A percentile compares a stretch with the other conserved stretches of the same genome.
phyloP scores from a whole-genome alignment of 768 basidiomycete genomes.

The Pleurotus salmoneostramineus region DNA sequence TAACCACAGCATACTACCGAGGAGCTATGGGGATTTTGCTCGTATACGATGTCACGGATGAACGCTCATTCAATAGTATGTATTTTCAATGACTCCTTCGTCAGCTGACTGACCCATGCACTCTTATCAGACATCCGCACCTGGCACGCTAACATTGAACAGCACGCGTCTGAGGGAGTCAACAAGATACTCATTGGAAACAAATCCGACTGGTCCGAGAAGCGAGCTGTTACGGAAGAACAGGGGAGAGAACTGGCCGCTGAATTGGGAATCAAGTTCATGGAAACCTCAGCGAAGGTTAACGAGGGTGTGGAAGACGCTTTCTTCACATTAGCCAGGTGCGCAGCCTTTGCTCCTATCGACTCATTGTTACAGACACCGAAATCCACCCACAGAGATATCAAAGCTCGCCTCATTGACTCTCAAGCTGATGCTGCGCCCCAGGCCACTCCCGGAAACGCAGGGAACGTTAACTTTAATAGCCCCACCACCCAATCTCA shows the following conservation, averaged over 20 bases:
- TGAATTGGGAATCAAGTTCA: constrained; percentile 93
- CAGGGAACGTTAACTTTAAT: constrained; percentile 65
- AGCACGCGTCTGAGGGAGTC: constrained; percentile 97
- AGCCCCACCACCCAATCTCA: constrained; percentile 43
- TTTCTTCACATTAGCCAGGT: constrained; percentile 97
- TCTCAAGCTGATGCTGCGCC: constrained; percentile 70
- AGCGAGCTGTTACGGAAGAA: constrained; percentile 86
- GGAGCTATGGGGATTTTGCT: constrained; percentile 98
- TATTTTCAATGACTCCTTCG: constrained; percentile 13
- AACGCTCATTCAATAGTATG: constrained; percentile 93
- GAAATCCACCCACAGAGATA: constrained; percentile 57
- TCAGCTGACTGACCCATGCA: not conserved
- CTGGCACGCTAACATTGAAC: constrained; percentile 97
- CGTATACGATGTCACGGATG: constrained; percentile 98
- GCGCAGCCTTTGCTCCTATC: constrained; percentile 16
- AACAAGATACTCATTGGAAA: constrained; percentile 99
- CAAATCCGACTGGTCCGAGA: constrained; percentile 98
- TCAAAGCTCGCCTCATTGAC: constrained; percentile 96
- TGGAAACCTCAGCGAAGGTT: constrained; percentile 97
- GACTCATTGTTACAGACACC: not conserved
- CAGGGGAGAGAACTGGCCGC: constrained; percentile 90
- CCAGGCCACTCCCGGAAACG: constrained; percentile 31
- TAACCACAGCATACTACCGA: constrained; percentile 98
- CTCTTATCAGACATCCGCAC: constrained; percentile 81
- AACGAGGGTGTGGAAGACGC: constrained; percentile 99